phyloP scores from a whole-genome alignment of 352 stramenopile species.

The Albugo laibachii region DNA sequence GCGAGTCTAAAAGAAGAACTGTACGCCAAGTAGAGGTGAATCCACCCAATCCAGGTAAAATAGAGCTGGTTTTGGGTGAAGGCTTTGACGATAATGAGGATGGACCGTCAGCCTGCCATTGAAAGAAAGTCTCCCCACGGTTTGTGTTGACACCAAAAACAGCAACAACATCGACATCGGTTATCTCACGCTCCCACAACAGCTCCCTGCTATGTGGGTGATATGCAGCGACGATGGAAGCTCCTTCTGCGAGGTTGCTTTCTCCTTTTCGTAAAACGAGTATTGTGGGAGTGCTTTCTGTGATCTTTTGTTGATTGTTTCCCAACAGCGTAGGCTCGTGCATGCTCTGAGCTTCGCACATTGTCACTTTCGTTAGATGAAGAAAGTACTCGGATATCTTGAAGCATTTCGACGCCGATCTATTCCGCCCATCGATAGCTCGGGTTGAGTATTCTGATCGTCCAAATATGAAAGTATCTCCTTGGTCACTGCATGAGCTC shows the following conservation, averaged over 20 bases:
- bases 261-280: constrained; percentile 6
- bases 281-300: constrained; percentile 6
- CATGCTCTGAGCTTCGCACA: constrained; percentile 12
- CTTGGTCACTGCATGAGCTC: constrained; percentile 5
- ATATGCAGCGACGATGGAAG: constrained; percentile 45
- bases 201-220: constrained; percentile 48
- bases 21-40: no score
- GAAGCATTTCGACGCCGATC: constrained; percentile 41
- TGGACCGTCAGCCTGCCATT: constrained; percentile 49
- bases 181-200: constrained; percentile 52
- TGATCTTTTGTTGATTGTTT: no score
- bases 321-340: no score
- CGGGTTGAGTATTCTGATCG: constrained; percentile 52
- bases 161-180: constrained; percentile 46
- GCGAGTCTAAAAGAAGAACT: no score
- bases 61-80: background rate
- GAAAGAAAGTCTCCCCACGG: constrained; percentile 33
- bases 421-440: constrained; percentile 36
- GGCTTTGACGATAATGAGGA: constrained; percentile 17
- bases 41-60: no score
- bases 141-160: constrained; percentile 38
- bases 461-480: constrained; percentile 35
- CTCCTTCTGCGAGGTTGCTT: constrained; percentile 17
- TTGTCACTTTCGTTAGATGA: constrained; percentile 33
- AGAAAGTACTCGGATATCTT: constrained; percentile 73